Conservation (phyloP, 768 basidiomycete genomes). For the Mycena floridula region DNA sequence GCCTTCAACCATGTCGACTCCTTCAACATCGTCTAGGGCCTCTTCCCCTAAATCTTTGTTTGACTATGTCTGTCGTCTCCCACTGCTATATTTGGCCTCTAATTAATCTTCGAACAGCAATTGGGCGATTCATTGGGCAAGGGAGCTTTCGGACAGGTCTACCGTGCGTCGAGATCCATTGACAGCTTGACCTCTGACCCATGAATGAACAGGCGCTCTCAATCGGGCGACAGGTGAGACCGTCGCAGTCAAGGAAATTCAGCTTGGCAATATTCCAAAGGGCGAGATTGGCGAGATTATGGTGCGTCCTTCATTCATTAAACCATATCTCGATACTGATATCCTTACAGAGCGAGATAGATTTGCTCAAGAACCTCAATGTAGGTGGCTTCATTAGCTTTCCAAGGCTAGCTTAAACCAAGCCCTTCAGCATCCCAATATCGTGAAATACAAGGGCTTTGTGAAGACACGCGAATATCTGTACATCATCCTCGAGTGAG, state of each 20-base stretch:
- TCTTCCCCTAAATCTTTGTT: conserved; percentile 43
- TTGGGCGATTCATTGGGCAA: conserved; percentile 94
- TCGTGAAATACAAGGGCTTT: conserved; percentile 99
- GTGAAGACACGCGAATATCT: conserved; percentile 91
- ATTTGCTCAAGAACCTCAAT: conserved; percentile 93
- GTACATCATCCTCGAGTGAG: conserved; percentile 94
- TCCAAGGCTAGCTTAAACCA: conserved; percentile 7
- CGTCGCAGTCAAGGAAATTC: conserved; percentile 97
- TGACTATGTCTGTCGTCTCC: conserved; percentile 47
- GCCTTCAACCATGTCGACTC: no score
- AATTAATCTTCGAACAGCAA: conserved; percentile 72
- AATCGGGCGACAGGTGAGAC: conserved; percentile 98
- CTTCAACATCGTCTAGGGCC: no score
- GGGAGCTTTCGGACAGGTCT: conserved; percentile 94
- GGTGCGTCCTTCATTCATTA: conserved; percentile 42
- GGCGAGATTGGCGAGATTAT: conserved; percentile 95
- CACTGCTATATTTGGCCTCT: neutral
- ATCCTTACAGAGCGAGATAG: conserved; percentile 79
- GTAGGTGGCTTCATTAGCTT: conserved; percentile 35
- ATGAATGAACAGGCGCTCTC: conserved; percentile 76
- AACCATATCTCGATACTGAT: conserved; percentile 2
- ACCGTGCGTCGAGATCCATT: conserved; percentile 79
- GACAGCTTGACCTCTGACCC: conserved; percentile 6
- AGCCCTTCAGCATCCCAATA: conserved; percentile 77
- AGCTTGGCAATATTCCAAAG: conserved; percentile 88